Conservation (phyloP, 2,329 filamentous ascomycete genomes). For the Bipolaris bicolor region DNA sequence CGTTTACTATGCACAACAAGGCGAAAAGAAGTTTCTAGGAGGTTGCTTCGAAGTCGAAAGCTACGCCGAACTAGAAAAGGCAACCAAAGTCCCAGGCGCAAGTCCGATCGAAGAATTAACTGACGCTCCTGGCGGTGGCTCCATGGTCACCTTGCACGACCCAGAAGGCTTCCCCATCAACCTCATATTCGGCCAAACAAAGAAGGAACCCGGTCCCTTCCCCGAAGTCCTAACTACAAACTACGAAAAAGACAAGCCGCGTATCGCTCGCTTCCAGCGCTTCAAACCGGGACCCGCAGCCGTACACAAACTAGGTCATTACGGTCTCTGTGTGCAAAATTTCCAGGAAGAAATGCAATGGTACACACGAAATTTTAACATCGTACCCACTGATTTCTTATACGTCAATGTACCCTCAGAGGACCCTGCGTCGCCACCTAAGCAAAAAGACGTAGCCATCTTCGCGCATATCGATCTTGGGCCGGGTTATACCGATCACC, state of each 20-base stretch:
- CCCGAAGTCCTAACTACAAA: slow-evolving; percentile 59
- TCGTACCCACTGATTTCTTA: slow-evolving; percentile 55
- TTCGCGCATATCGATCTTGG: slow-evolving; percentile 64
- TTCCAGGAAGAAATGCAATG: slow-evolving; percentile 50
- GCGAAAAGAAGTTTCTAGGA: slow-evolving; percentile 62
- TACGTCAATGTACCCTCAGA: slow-evolving; percentile 31
- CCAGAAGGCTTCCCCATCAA: slow-evolving; percentile 65
- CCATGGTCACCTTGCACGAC: slow-evolving; percentile 53
- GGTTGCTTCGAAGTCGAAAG: slow-evolving; percentile 64
- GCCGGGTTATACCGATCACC: slow-evolving; percentile 59
- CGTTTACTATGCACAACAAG: slow-evolving; percentile 61
- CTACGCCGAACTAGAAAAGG: slow-evolving; percentile 60
- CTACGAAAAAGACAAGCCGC: slow-evolving; percentile 51
- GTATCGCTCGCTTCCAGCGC: slow-evolving; percentile 58
- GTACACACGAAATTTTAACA: slow-evolving; percentile 57
- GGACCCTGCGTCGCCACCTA: neutral
- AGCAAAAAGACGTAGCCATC: slow-evolving; percentile 50
- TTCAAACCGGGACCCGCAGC: slow-evolving; percentile 59
- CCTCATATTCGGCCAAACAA: slow-evolving; percentile 62
- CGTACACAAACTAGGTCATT: slow-evolving; percentile 59
- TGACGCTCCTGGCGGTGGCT: slow-evolving; percentile 62
- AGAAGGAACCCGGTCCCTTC: slow-evolving; percentile 51
- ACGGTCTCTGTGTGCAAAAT: slow-evolving; percentile 51
- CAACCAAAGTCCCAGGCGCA: slow-evolving; percentile 55
- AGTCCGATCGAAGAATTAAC: slow-evolving; percentile 56